Conservation (phyloP, 1,284 basidiomycete species). For the Malassezia vespertilionis region DNA sequence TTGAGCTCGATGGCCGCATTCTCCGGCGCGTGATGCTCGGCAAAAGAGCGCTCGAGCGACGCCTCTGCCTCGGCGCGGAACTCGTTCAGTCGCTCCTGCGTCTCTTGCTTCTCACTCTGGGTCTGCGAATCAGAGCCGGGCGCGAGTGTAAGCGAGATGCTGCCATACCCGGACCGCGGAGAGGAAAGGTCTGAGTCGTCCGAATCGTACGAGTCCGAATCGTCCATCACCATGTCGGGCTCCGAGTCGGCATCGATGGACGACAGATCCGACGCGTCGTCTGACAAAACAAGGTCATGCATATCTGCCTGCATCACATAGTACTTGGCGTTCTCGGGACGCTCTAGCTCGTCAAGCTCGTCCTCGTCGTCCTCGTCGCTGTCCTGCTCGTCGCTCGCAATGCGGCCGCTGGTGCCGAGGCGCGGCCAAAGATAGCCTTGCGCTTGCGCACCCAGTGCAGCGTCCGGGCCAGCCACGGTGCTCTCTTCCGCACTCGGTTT, state of each 20-base stretch:
- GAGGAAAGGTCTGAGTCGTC: slow-evolving; percentile 18
- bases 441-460: slow-evolving; percentile 21
- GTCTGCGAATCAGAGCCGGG: slow-evolving; percentile 25
- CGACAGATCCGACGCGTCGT: slow-evolving; percentile 27
- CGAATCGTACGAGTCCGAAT: slow-evolving; percentile 19
- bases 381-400: slow-evolving; percentile 2
- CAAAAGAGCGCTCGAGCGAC: slow-evolving; percentile 75
- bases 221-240: slow-evolving; percentile 16
- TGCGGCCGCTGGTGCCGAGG: slow-evolving; percentile 9
- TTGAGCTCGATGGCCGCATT: slow-evolving; percentile 85
- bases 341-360: slow-evolving; percentile 28
- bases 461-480: slow-evolving; percentile 26
- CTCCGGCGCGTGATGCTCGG: slow-evolving; percentile 78
- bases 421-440: slow-evolving; percentile 38
- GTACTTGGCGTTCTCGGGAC: slow-evolving; percentile 22
- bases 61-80: slow-evolving; percentile 66
- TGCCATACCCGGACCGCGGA: slow-evolving; percentile 22
- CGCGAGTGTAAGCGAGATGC: slow-evolving; percentile 23
- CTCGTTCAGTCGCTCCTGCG: slow-evolving; percentile 51
- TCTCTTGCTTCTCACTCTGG: slow-evolving; percentile 28
- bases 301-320: slow-evolving; percentile 25
- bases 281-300: slow-evolving; percentile 23
- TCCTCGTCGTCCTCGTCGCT: slow-evolving; percentile 18
- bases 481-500: slow-evolving; percentile 22
- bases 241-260: slow-evolving; percentile 32